phyloP scores from a whole-genome alignment of 768 basidiomycete species.

The Xerocomellus intermedius region DNA sequence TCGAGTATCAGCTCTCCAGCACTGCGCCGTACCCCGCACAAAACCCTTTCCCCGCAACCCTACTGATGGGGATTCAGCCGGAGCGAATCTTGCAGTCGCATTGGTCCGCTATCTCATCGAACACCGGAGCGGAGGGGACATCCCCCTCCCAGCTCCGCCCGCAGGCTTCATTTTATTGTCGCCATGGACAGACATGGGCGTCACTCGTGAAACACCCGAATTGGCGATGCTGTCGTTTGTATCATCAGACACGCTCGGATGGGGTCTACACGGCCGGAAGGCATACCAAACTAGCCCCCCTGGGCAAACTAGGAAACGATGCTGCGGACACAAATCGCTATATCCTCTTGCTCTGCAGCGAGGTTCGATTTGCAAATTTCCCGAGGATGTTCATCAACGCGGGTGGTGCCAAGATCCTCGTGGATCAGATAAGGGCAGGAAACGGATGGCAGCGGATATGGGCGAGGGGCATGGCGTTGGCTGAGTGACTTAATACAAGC shows the following conservation, averaged over 20 bases:
- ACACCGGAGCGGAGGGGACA: slow-evolving; percentile 28
- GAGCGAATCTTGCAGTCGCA: slow-evolving; percentile 62
- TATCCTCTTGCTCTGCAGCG: slow-evolving; percentile 43
- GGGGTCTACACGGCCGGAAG: slow-evolving; percentile 20
- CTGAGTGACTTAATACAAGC: slow-evolving; percentile 28
- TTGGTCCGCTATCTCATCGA: slow-evolving; percentile 58
- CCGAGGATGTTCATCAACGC: slow-evolving; percentile 34
- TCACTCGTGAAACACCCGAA: slow-evolving; percentile 8
- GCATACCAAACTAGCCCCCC: slow-evolving; percentile 38
- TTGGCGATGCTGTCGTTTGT: slow-evolving; percentile 9
- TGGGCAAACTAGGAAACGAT: slow-evolving; percentile 38
- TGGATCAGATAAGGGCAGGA: slow-evolving; percentile 35
- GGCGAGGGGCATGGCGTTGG: slow-evolving; percentile 23
- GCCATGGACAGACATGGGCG: slow-evolving; percentile 16
- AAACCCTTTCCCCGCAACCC: slow-evolving; percentile 66
- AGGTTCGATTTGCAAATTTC: slow-evolving; percentile 33
- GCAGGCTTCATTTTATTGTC: slow-evolving; percentile 19
- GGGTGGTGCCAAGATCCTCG: slow-evolving; percentile 33
- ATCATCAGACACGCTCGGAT: slow-evolving; percentile 27
- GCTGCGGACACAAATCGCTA: slow-evolving; percentile 48
- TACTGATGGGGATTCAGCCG: slow-evolving; percentile 72
- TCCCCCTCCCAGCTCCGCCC: slow-evolving; percentile 9
- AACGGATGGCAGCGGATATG: slow-evolving; percentile 32
- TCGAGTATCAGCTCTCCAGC: slow-evolving; percentile 64
- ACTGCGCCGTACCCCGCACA: slow-evolving; percentile 39